Evolutionary conservation across 177 flowering plant species (phyloP).

Genomic region (Tripterygium wilfordii): DNA sequence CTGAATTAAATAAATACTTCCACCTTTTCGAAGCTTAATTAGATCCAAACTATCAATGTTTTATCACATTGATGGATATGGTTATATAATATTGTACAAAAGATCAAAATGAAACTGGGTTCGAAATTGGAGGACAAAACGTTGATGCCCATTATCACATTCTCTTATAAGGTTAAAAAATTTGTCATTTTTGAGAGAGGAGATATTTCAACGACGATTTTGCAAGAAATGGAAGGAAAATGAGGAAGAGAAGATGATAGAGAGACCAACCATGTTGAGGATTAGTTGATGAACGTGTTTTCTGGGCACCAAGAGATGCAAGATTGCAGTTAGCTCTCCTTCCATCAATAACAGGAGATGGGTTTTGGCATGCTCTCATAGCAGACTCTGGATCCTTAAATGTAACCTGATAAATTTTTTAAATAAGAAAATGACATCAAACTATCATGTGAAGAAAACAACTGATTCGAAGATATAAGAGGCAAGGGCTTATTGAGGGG

Average conservation of each 20-base stretch:
- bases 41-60: not conserved
- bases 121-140: no score
- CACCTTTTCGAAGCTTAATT: not conserved
- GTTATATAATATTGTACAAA: no score
- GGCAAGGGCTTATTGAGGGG: not conserved
- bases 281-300: constrained; percentile 32
- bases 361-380: constrained; percentile 55
- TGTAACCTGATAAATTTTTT: constrained; percentile 47
- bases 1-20: no score
- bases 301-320: constrained; percentile 65
- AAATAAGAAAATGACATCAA: not conserved
- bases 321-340: constrained; percentile 74
- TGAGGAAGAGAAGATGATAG: not conserved
- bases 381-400: constrained; percentile 69
- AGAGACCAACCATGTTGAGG: constrained; percentile 33
- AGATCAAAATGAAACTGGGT: no score
- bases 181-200: not conserved
- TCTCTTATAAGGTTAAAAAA: no score
- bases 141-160: no score
- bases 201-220: no score
- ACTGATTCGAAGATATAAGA: not conserved
- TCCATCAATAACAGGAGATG: constrained; percentile 69
- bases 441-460: not conserved
- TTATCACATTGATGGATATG: no score
- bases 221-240: not conserved